Conservation (phyloP, 169 alveolate genomes). For the Plasmodium fragile region DNA sequence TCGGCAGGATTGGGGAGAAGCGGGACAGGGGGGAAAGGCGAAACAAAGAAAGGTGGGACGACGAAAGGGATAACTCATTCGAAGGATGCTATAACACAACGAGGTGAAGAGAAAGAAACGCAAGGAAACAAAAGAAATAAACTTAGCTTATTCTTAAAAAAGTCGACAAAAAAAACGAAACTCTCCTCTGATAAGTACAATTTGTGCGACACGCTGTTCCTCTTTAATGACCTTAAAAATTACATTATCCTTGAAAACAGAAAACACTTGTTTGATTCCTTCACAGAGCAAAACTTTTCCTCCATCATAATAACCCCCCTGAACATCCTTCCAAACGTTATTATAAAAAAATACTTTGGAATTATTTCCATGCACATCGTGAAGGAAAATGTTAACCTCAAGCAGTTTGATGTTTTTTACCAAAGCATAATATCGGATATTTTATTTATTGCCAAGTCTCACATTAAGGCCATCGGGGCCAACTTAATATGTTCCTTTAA, state of each 20-base stretch:
- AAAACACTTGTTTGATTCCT: constrained; percentile 29
- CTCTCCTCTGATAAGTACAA: constrained; percentile 3
- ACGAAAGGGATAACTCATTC: background rate
- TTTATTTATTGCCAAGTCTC: constrained; percentile 60
- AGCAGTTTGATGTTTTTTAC: constrained; percentile 64
- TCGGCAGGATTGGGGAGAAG: background rate
- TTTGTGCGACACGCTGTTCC: constrained; percentile 19
- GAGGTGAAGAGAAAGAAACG: constrained; percentile 23
- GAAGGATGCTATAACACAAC: background rate
- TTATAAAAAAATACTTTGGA: constrained; percentile 72
- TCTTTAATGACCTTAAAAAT: constrained; percentile 51
- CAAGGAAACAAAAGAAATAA: constrained; percentile 21
- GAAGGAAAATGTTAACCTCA: constrained; percentile 46
- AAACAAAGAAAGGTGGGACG: background rate
- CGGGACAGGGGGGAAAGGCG: background rate
- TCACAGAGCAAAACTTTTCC: constrained; percentile 33
- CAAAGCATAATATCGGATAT: constrained; percentile 72
- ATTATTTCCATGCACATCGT: constrained; percentile 68
- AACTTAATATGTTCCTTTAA: constrained; percentile 60
- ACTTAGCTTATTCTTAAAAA: constrained; percentile 21
- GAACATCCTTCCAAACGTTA: constrained; percentile 54
- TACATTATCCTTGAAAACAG: constrained; percentile 39
- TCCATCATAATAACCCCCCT: constrained; percentile 68
- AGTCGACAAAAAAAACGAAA: constrained; percentile 8
- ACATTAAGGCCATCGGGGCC: constrained; percentile 75